Base-by-base conservation (phyloP, 2,329 filamentous ascomycete species). In the Curvularia verruculosa region DNA sequence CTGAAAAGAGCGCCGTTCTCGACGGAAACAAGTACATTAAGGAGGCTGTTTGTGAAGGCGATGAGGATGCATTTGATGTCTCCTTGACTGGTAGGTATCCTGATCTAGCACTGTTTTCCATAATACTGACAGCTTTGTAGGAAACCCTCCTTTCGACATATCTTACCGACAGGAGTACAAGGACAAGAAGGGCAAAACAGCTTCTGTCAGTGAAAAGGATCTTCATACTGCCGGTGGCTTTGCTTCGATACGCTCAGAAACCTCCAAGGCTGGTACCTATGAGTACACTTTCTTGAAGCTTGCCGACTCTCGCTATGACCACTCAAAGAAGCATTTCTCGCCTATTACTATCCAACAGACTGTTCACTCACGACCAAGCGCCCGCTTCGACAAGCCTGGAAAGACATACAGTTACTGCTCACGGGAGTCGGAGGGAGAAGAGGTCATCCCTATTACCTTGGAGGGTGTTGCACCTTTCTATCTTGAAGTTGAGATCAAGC, bases 391-490 rank as follows among this genome's bases (percentile, higher is more conserved):
- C 56, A 91, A 91, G 64, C 91, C 93, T 3, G 93, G 93, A 15
- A 95, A 95, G 75, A 93, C 91, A 0, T 97, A 97, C 82, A 96
- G 95, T 74, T 96, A 94, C 77, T 99, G 95, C 79, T 89, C 92
- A 74, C 88, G 92, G 46, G 91, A 96, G 68, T 85, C 89, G 49
- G 86, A 87, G 52, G 86, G 88, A 29, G 91, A 96, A 68, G 93
- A 99, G 70, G 87, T 86, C 39, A 96, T 99, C 52, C 93, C 94
- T 0, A 89, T 99, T 57, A 88, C 85, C 2, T 83, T 99, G 18
- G 89, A 89, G 57, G 95, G 95, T 37, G 82, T 89, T 15, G 87
- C 94, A 6, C 95, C 95, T 0, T 99, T 99, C 79, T 89, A 88
- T 46, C 81, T 99, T 4, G 95, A 98, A 74, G 84, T 98, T 23